phyloP scores from a whole-genome alignment of 495 filamentous ascomycete species.

The Cenococcum geophilum region DNA sequence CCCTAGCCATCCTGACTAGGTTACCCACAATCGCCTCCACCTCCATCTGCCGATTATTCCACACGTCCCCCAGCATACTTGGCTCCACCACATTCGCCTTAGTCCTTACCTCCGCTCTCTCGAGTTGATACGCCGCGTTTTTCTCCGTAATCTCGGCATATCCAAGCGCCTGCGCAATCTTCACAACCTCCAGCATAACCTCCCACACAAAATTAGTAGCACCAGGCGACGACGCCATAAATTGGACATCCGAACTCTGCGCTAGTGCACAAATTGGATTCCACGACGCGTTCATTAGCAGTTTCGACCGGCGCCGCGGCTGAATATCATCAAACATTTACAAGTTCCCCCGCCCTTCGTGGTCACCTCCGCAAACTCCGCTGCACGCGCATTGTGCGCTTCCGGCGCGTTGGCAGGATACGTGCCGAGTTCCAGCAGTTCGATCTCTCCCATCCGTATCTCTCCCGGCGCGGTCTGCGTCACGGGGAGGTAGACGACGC shows the following conservation, averaged over 20 bases:
- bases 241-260: conserved; percentile 41
- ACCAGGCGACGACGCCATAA: conserved; percentile 38
- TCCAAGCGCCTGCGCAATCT: conserved; percentile 42
- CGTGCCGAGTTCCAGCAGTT: conserved; percentile 45
- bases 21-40: conserved; percentile 52
- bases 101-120: conserved; percentile 34
- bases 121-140: conserved; percentile 39
- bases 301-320: conserved; percentile 48
- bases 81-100: conserved; percentile 42
- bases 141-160: conserved; percentile 36
- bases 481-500: conserved; percentile 46
- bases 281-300: conserved; percentile 47
- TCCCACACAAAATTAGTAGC: conserved; percentile 38
- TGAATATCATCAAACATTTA: conserved; percentile 46
- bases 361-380: conserved; percentile 32
- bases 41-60: conserved; percentile 41
- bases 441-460: conserved; percentile 33
- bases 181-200: conserved; percentile 49
- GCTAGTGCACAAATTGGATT: conserved; percentile 51
- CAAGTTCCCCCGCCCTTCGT: conserved; percentile 39
- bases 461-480: conserved; percentile 39
- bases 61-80: conserved; percentile 47
- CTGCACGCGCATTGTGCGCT: conserved; percentile 36
- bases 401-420: conserved; percentile 39
- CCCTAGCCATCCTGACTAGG: conserved; percentile 41